Percentiles rank a stretch among this genome's conserved stretches.
Evolutionary conservation across 495 filamentous ascomycete species (phyloP).

Genomic region (Trichoderma reesei): DNA sequence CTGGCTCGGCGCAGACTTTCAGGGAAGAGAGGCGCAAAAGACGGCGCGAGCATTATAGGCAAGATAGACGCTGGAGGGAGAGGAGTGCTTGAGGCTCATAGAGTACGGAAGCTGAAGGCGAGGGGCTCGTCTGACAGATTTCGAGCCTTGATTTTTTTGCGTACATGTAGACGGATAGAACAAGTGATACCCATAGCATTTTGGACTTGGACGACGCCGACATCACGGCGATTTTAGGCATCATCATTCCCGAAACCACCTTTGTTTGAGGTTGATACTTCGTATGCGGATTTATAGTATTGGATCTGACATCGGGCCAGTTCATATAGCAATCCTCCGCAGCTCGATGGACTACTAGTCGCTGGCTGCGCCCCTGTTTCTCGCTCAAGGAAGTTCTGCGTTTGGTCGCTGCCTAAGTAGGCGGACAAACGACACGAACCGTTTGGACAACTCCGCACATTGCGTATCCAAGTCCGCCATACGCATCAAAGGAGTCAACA

Average conservation of each 20-base stretch:
- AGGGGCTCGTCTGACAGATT: not conserved
- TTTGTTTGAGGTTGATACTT: too few relatives aligned
- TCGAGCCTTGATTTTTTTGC: not conserved
- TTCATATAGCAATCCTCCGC: too few relatives aligned
- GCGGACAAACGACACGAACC: too few relatives aligned
- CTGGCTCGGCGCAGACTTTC: not conserved
- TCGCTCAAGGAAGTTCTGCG: too few relatives aligned
- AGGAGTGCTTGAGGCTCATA: not conserved
- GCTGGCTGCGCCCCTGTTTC: too few relatives aligned
- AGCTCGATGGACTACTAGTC: too few relatives aligned
- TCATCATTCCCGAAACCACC: not conserved
- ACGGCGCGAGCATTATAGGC: slow-evolving; percentile 8
- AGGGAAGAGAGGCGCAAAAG: not conserved
- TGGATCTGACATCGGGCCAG: too few relatives aligned
- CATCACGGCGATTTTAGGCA: not conserved
- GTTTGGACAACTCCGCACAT: too few relatives aligned
- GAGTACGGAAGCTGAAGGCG: not conserved
- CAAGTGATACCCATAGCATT: not conserved
- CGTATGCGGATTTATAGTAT: too few relatives aligned
- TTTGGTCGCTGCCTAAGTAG: too few relatives aligned
- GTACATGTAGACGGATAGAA: not conserved
- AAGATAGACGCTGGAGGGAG: not conserved
- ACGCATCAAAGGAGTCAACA: too few relatives aligned
- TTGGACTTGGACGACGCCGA: not conserved
- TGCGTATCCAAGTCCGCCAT: too few relatives aligned